Evolutionary conservation across 2,329 filamentous ascomycete species (phyloP).

Genomic region (Sarocladium kiliense): DNA sequence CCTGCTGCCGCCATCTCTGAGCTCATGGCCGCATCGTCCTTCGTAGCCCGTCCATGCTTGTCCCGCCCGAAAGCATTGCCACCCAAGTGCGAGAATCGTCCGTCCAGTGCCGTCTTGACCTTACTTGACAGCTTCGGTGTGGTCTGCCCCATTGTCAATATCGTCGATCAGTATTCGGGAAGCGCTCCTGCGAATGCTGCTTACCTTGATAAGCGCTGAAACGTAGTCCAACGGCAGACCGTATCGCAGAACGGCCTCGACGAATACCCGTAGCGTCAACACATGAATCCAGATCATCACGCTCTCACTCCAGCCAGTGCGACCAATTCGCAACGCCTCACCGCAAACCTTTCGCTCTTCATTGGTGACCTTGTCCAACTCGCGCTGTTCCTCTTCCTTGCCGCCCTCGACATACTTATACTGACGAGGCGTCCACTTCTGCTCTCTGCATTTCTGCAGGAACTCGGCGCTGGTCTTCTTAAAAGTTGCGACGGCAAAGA

Average conservation of each 20-base stretch:
- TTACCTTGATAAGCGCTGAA: constrained; percentile 75
- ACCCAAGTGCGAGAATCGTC: constrained; percentile 83
- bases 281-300: constrained; percentile 97
- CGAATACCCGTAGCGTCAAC: constrained; percentile 85
- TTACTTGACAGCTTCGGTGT: constrained; percentile 78
- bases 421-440: constrained; percentile 90
- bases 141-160: constrained; percentile 48
- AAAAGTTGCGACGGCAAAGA: constrained; percentile 88
- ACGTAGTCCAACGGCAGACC: constrained; percentile 88
- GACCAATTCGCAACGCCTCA: constrained; percentile 78
- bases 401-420: constrained; percentile 91
- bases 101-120: constrained; percentile 72
- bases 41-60: constrained; percentile 86
- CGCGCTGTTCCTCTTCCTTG: constrained; percentile 80
- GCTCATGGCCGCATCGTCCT: constrained; percentile 76
- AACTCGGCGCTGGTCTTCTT: constrained; percentile 89
- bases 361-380: constrained; percentile 73
- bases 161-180: not conserved
- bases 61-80: constrained; percentile 92
- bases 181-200: not conserved
- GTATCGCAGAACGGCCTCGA: constrained; percentile 96
- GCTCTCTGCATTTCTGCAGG: constrained; percentile 83
- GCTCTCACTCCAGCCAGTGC: constrained; percentile 92
- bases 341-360: constrained; percentile 92
- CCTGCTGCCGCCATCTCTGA: constrained; percentile 80